Evolutionary conservation across 805 yeast species (phyloP).

Genomic region (Saturnispora besseyi): DNA sequence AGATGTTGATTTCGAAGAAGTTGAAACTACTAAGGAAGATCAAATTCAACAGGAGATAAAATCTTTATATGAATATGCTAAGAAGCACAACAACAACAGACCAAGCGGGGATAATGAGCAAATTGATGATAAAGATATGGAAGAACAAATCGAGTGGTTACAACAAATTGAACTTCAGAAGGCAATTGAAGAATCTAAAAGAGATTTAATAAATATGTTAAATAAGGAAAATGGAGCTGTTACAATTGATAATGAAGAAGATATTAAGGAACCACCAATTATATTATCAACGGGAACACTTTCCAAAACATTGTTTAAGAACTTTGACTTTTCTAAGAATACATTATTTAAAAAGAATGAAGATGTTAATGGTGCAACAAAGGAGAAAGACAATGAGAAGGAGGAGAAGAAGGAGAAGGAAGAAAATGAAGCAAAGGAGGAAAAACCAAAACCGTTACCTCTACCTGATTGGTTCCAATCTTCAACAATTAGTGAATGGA

Average conservation of each 20-base stretch:
- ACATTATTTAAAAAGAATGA: neutral
- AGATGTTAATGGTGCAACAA: neutral
- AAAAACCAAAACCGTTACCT: constrained; percentile 13
- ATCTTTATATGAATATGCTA: constrained; percentile 27
- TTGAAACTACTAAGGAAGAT: constrained; percentile 3
- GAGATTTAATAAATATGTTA: constrained; percentile 29
- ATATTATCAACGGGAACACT: constrained; percentile 18
- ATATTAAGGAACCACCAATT: constrained; percentile 16
- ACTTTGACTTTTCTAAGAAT: constrained; percentile 4
- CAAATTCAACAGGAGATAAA: constrained; percentile 24
- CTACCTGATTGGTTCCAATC: constrained; percentile 31
- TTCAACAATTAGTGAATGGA: constrained; percentile 9
- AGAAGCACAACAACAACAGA: constrained; percentile 15
- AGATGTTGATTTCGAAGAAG: constrained; percentile 13
- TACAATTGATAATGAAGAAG: neutral
- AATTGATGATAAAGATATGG: constrained; percentile 11
- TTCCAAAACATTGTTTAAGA: constrained; percentile 9
- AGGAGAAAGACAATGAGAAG: constrained; percentile 6
- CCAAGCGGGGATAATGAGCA: constrained; percentile 18
- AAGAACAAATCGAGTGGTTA: constrained; percentile 12
- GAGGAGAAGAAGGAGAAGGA: neutral
- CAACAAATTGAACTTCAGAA: constrained; percentile 28
- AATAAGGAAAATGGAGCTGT: constrained; percentile 16
- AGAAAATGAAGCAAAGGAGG: constrained; percentile 15
- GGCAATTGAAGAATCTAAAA: constrained; percentile 41